Evolutionary conservation across 2,329 filamentous ascomycete genomes (phyloP).

Genomic region (Cladosporium sp.): DNA sequence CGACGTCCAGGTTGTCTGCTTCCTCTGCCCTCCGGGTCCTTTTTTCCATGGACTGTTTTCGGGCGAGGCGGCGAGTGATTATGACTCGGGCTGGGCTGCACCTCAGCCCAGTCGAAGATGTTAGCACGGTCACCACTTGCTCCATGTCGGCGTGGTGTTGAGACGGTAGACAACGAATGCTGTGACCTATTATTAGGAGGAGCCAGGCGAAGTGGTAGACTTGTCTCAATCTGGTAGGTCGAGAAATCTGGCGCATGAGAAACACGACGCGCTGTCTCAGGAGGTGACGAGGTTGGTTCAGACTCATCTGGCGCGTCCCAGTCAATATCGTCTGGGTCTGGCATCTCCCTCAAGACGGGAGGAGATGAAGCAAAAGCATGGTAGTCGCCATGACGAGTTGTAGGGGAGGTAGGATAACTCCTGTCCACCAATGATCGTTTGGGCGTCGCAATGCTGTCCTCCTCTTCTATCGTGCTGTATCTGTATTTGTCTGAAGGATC

Average conservation of each 20-base stretch:
- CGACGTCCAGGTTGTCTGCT: slow-evolving; percentile 65
- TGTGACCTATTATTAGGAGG: slow-evolving; percentile 19
- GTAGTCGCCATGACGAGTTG: slow-evolving; percentile 28
- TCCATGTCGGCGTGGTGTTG: slow-evolving; percentile 36
- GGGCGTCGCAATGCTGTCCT: slow-evolving; percentile 47
- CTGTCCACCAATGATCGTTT: slow-evolving; percentile 39
- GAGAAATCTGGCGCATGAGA: not conserved
- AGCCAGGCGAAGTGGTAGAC: slow-evolving; percentile 23
- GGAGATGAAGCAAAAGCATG: slow-evolving; percentile 41
- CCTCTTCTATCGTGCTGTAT: slow-evolving; percentile 48
- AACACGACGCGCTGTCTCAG: not conserved
- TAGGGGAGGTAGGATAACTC: slow-evolving; percentile 33
- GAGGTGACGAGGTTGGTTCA: slow-evolving; percentile 18
- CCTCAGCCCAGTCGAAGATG: slow-evolving; percentile 76
- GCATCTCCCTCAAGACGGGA: slow-evolving; percentile 39
- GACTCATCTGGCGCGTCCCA: slow-evolving; percentile 33
- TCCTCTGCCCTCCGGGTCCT: slow-evolving; percentile 65
- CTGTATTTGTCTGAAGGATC: slow-evolving; percentile 31
- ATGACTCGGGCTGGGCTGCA: slow-evolving; percentile 59
- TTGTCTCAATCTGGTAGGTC: not conserved
- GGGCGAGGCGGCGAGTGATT: slow-evolving; percentile 61
- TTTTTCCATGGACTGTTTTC: slow-evolving; percentile 72
- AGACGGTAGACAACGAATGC: slow-evolving; percentile 29
- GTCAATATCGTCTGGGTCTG: slow-evolving; percentile 32
- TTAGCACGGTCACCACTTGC: slow-evolving; percentile 49